Percentiles rank a stretch among this genome's conserved stretches.
Evolutionary conservation across 805 yeast genomes (phyloP).

Genomic region (Phaffomyces thermotolerans): DNA sequence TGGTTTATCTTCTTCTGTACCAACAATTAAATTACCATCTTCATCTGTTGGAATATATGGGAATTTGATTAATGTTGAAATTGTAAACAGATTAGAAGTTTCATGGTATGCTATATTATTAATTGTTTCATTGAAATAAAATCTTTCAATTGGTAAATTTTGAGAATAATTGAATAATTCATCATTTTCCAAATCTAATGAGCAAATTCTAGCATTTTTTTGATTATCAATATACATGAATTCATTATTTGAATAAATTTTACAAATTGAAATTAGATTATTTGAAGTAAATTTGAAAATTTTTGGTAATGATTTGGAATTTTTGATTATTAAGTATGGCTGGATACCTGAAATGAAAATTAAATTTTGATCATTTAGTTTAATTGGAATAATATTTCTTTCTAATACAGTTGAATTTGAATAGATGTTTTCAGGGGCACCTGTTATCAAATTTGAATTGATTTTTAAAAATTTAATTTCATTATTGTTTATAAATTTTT

Average conservation of each 20-base stretch:
- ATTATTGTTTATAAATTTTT: constrained; percentile 41
- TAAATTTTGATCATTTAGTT: constrained; percentile 49
- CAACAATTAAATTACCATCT: constrained; percentile 59
- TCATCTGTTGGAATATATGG: constrained; percentile 67
- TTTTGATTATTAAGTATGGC: constrained; percentile 63
- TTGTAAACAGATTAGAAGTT: constrained; percentile 49
- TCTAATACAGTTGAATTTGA: constrained; percentile 55
- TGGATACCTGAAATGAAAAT: constrained; percentile 69
- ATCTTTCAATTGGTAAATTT: constrained; percentile 49
- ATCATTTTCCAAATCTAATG: constrained; percentile 19
- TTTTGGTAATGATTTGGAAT: constrained; percentile 55
- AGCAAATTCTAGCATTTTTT: constrained; percentile 55
- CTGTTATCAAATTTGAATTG: constrained; percentile 45
- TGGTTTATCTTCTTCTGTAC: constrained; percentile 42
- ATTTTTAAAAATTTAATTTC: constrained; percentile 37
- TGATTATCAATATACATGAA: constrained; percentile 66
- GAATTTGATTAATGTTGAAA: constrained; percentile 51
- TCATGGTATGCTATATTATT: constrained; percentile 67
- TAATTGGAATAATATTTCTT: constrained; percentile 53
- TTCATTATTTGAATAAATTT: constrained; percentile 28
- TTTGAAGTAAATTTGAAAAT: constrained; percentile 59
- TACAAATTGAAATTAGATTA: constrained; percentile 60
- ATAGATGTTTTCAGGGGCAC: constrained; percentile 77
- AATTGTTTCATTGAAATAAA: constrained; percentile 51
- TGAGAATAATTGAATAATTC: constrained; percentile 40